phyloP scores from a whole-genome alignment of 2,329 filamentous ascomycete genomes.

The Fusarium pseudoanthophilum region DNA sequence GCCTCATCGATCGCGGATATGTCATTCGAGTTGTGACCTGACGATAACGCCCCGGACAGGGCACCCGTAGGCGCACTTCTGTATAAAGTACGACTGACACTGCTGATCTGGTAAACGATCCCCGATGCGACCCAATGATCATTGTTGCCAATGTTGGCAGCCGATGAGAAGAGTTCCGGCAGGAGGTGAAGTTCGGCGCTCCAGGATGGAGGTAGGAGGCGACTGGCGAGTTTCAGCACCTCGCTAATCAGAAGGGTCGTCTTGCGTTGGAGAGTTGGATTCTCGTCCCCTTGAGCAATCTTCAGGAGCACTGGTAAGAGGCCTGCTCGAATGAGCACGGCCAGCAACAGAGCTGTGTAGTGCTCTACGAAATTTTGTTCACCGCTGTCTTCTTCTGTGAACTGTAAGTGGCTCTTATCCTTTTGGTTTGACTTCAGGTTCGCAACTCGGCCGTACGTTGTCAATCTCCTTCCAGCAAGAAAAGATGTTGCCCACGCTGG shows the following conservation, averaged over 20 bases:
- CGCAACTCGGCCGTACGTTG: constrained; percentile 94
- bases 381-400: constrained; percentile 72
- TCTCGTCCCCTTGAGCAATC: constrained; percentile 75
- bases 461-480: constrained; percentile 88
- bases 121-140: constrained; percentile 84
- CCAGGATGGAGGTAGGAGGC: constrained; percentile 82
- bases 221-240: constrained; percentile 87
- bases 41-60: constrained; percentile 53
- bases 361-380: constrained; percentile 92
- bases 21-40: constrained; percentile 59
- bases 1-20: constrained; percentile 66
- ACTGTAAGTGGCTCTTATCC: constrained; percentile 60
- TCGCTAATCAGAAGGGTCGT: constrained; percentile 92
- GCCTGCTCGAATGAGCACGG: constrained; percentile 84
- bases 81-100: constrained; percentile 92
- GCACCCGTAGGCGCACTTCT: constrained; percentile 71
- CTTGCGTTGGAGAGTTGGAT: constrained; percentile 81
- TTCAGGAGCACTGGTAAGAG: constrained; percentile 71
- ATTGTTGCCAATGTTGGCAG: constrained; percentile 76
- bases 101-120: constrained; percentile 97
- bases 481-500: constrained; percentile 95
- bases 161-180: constrained; percentile 83
- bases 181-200: constrained; percentile 88
- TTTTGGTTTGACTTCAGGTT: constrained; percentile 74
- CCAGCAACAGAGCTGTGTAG: constrained; percentile 88